Percentiles rank a stretch among this genome's conserved stretches.
Evolutionary conservation across 2,329 filamentous ascomycete species (phyloP).

Genomic region (Colletotrichum destructivum): DNA sequence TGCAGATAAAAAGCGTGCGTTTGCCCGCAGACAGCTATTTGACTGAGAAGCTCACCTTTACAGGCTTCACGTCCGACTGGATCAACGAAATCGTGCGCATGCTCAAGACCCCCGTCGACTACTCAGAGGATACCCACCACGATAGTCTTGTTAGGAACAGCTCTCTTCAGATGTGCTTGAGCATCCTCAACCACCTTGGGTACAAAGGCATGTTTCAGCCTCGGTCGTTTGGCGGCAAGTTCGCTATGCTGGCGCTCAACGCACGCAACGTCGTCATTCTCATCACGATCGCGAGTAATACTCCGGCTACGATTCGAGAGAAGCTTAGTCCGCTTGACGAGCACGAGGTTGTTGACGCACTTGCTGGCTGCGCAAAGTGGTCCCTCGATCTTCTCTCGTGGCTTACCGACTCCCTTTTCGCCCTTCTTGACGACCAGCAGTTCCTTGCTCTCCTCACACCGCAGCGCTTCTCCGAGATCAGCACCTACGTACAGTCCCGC

Average conservation of each 20-base stretch:
- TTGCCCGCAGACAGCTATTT: not conserved
- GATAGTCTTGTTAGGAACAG: slow-evolving; percentile 82
- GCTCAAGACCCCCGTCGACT: slow-evolving; percentile 83
- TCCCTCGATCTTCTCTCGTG: slow-evolving; percentile 78
- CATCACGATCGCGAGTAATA: slow-evolving; percentile 74
- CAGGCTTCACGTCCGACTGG: slow-evolving; percentile 74
- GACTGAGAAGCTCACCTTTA: not conserved
- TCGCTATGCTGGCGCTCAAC: slow-evolving; percentile 82
- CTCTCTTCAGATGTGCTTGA: slow-evolving; percentile 81
- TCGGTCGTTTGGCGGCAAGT: slow-evolving; percentile 78
- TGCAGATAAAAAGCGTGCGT: slow-evolving; percentile 54
- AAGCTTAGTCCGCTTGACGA: slow-evolving; percentile 75
- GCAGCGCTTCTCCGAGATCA: slow-evolving; percentile 64
- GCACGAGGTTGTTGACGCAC: slow-evolving; percentile 78
- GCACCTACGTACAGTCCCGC: slow-evolving; percentile 65
- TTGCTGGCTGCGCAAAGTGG: slow-evolving; percentile 86
- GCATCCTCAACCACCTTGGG: slow-evolving; percentile 84
- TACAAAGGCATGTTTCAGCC: slow-evolving; percentile 75
- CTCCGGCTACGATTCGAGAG: slow-evolving; percentile 67
- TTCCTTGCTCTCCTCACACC: slow-evolving; percentile 67
- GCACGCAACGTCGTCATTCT: slow-evolving; percentile 80
- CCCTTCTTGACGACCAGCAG: slow-evolving; percentile 66
- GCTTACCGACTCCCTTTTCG: slow-evolving; percentile 72
- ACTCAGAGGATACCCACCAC: slow-evolving; percentile 80
- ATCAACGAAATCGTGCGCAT: slow-evolving; percentile 78